A percentile compares a stretch with the other conserved stretches of the same genome.
These are phyloP conservation scores for Lyophyllum atratum DNA, from an alignment of 768 basidiomycete species.

Conservation along the genomic window DNA sequence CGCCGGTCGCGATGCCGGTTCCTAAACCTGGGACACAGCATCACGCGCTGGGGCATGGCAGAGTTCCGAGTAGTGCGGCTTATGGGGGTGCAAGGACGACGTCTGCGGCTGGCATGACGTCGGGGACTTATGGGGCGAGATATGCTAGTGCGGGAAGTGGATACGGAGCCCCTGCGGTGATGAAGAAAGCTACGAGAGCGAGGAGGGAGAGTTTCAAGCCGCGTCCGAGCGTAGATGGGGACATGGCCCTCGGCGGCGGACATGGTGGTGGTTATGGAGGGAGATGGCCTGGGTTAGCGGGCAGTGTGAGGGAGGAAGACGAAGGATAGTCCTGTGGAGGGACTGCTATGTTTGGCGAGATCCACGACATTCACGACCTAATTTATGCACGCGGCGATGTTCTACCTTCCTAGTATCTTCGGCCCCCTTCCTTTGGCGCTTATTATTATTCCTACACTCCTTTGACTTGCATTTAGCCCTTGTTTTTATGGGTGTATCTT, in stretches of 20 bases:
- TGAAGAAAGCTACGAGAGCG: slow-evolving; percentile 53
- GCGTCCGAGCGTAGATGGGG: slow-evolving; percentile 68
- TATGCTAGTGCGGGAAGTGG: slow-evolving; percentile 18
- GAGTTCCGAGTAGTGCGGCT: slow-evolving; percentile 36
- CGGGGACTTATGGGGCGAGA: slow-evolving; percentile 28
- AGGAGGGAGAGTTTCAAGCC: slow-evolving; percentile 84
- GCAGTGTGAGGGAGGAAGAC: slow-evolving; percentile 50
- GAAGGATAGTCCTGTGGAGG: slow-evolving; percentile 44
- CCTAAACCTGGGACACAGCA: slow-evolving; percentile 54
- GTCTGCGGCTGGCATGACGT: slow-evolving; percentile 18
- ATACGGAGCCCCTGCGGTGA: slow-evolving; percentile 27
- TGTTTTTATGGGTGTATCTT: slow-evolving; percentile 8
- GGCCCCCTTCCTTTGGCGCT: neutral
- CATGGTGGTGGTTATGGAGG: slow-evolving; percentile 25
- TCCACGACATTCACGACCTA: neutral
- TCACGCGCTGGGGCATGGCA: slow-evolving; percentile 57
- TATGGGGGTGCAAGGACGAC: slow-evolving; percentile 20
- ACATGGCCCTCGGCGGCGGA: slow-evolving; percentile 27
- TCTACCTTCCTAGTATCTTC: neutral
- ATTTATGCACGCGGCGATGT: neutral
- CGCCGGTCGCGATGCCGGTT: slow-evolving; percentile 45
- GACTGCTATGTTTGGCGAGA: slow-evolving; percentile 7
- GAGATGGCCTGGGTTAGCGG: slow-evolving; percentile 35
- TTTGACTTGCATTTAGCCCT: neutral
- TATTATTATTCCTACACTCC: slow-evolving; percentile 4